Evolutionary conservation across 768 basidiomycete species (phyloP).

Genomic region (Gymnopilus dilepis): DNA sequence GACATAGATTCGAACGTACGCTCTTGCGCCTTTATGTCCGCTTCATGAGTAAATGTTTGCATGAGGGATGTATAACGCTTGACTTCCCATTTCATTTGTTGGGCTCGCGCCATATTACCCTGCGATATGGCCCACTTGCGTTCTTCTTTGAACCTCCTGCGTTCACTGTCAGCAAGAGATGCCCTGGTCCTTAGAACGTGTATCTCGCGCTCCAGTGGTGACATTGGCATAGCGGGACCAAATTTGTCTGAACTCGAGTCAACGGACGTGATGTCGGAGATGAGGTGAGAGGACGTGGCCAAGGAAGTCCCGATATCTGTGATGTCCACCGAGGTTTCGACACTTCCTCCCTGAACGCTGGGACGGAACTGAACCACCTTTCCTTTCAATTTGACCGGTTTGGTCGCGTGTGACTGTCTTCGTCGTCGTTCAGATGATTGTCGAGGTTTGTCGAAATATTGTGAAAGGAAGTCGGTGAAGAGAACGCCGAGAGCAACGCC

Average conservation of each 20-base stretch:
- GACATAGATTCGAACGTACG: slow-evolving; percentile 43
- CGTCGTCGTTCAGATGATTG: slow-evolving; percentile 38
- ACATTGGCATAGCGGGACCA: slow-evolving; percentile 60
- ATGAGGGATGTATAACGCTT: slow-evolving; percentile 80
- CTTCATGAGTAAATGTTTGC: slow-evolving; percentile 82
- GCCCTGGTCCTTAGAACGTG: slow-evolving; percentile 77
- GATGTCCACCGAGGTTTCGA: slow-evolving; percentile 32
- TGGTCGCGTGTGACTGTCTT: slow-evolving; percentile 31
- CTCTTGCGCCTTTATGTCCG: slow-evolving; percentile 70
- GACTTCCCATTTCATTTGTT: slow-evolving; percentile 85
- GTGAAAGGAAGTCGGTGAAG: slow-evolving; percentile 72
- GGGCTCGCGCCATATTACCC: slow-evolving; percentile 75
- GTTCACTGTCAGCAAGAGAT: slow-evolving; percentile 82
- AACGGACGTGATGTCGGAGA: slow-evolving; percentile 70
- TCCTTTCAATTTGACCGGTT: slow-evolving; percentile 35
- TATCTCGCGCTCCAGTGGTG: slow-evolving; percentile 75
- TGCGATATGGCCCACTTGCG: slow-evolving; percentile 85
- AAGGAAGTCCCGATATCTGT: slow-evolving; percentile 28
- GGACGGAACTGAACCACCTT: slow-evolving; percentile 53
- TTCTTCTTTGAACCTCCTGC: slow-evolving; percentile 84
- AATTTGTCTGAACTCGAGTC: slow-evolving; percentile 72
- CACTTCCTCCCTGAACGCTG: slow-evolving; percentile 44
- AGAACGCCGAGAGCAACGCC: slow-evolving; percentile 74
- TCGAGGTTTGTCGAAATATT: slow-evolving; percentile 59
- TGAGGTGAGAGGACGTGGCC: slow-evolving; percentile 32